phyloP scores from a whole-genome alignment of 2,329 filamentous ascomycete species.

The Botrytis medusae region DNA sequence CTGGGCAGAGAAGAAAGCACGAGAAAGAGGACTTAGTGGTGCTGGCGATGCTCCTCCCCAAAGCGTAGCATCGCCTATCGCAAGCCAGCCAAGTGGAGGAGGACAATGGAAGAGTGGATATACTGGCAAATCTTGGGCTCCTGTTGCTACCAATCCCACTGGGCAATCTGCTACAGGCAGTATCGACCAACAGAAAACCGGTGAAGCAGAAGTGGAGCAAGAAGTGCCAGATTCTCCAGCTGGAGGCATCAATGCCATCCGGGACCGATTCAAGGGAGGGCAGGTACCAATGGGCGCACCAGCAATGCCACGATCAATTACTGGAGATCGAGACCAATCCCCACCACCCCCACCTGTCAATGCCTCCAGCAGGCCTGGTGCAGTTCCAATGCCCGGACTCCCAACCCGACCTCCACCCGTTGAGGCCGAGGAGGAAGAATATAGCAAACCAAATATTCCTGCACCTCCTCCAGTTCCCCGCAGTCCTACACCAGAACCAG shows the following conservation, averaged over 20 bases:
- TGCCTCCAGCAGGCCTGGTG: constrained; percentile 59
- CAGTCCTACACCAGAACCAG: constrained; percentile 45
- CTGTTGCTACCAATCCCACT: constrained; percentile 73
- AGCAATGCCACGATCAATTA: constrained; percentile 33
- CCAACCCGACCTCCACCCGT: constrained; percentile 59
- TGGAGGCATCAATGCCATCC: constrained; percentile 70
- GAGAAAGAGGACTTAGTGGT: constrained; percentile 62
- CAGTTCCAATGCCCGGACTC: constrained; percentile 76
- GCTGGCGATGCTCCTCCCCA: constrained; percentile 48
- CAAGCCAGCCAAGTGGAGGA: constrained; percentile 69
- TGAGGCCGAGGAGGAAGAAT: constrained; percentile 48
- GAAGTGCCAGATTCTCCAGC: constrained; percentile 54
- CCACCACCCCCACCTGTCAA: constrained; percentile 42
- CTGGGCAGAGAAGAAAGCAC: constrained; percentile 97
- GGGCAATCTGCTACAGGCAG: constrained; percentile 58
- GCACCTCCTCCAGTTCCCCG: constrained; percentile 43
- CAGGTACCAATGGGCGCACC: constrained; percentile 62
- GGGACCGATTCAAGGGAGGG: constrained; percentile 80
- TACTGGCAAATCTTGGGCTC: constrained; percentile 82
- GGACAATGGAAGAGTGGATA: constrained; percentile 90
- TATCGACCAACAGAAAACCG: constrained; percentile 61
- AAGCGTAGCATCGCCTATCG: constrained; percentile 53
- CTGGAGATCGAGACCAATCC: constrained; percentile 38
- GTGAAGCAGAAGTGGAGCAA: constrained; percentile 49
- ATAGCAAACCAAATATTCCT: constrained; percentile 49